phyloP scores from a whole-genome alignment of 192 early-diverging fungal species.

The Jimgerdemannia lactiflua region DNA sequence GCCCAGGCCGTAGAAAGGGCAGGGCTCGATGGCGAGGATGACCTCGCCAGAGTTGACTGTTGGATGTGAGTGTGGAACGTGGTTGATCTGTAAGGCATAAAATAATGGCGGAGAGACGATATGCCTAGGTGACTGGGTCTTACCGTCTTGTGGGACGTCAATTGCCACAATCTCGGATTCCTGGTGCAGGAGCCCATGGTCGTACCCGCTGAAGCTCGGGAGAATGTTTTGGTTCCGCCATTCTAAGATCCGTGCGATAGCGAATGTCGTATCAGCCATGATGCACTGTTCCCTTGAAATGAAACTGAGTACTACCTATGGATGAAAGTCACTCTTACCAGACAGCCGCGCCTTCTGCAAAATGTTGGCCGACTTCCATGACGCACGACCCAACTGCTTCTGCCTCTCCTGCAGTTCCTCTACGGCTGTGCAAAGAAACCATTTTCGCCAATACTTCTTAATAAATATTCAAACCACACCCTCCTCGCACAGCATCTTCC shows the following conservation, averaged over 20 bases:
- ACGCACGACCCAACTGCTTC: constrained; percentile 38
- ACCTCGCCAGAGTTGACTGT: constrained; percentile 37
- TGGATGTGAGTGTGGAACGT: constrained; percentile 10
- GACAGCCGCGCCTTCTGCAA: constrained; percentile 19
- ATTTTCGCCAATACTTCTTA: neutral
- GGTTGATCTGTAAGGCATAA: neutral
- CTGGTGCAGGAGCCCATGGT: constrained; percentile 33
- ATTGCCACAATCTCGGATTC: constrained; percentile 33
- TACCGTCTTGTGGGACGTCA: constrained; percentile 9
- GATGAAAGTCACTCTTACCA: constrained; percentile 3
- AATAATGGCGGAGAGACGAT: neutral
- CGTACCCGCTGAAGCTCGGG: constrained; percentile 51
- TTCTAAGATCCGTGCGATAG: neutral
- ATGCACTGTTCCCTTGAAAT: neutral
- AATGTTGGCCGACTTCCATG: constrained; percentile 39
- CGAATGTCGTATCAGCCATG: neutral
- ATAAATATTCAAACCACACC: neutral
- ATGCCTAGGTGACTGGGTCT: neutral
- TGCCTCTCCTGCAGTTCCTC: constrained; percentile 41
- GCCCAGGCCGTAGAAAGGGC: constrained; percentile 59
- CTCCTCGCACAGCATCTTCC: too few species aligned
- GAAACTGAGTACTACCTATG: too few species aligned
- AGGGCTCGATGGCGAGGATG: constrained; percentile 48
- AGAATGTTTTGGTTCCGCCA: constrained; percentile 29
- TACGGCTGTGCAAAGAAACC: constrained; percentile 22